Evolutionary conservation across 163 green algal species (phyloP), one percentile per base, ranked within the genome.

Genomic region (Scenedesmus sp.): DNA sequence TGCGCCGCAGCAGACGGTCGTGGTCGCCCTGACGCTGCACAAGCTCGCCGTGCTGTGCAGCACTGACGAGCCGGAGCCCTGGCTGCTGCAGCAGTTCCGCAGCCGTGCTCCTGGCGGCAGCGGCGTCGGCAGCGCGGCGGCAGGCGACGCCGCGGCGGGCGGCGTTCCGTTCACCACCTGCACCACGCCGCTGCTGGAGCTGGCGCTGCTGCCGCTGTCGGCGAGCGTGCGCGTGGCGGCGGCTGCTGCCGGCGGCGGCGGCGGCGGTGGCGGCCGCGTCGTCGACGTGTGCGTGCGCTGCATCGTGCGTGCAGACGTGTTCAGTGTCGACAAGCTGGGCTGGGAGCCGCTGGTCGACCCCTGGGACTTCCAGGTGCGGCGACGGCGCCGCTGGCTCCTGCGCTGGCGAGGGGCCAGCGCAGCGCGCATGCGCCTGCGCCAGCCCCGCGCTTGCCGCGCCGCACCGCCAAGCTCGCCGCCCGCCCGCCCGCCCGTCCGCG

Each of bases 281-380:
- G n/a, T 18, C 29, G n/a, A 45, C 26, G 13, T 1, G 14, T 22
- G 36, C 11, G 28, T 0, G 81, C 17, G 45, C 39, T 17, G 58
- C 1, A 53, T n/a, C 17, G 20, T 88, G 36, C 4, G 60, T 20
- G 15, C 85, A 63, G 87, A 92, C 11, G 83, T 86, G 4, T 95
- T 89, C 87, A 95, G 87, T 73, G 67, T 77, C 11, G 65, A 77
- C 14, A 90, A 92, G 70, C 53, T 87, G 54, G 91, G 85, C 0
- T 95, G 91, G 92, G 91, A 96, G 81, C 88, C 90, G 0, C 64
- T 93, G 36, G 0, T 95, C 3, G 92, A 96, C 80, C 90, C 89
- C 0, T 96, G 92, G 92, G 34, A 39, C 15, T 57, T 92, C 66
- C 75, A 85, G 77, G 83, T 87, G 39, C 6, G 39, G 7, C n/a